These are phyloP conservation scores for Myxozyma mucilagina DNA, from an alignment of 805 yeast species.

Conservation along the genomic window DNA sequence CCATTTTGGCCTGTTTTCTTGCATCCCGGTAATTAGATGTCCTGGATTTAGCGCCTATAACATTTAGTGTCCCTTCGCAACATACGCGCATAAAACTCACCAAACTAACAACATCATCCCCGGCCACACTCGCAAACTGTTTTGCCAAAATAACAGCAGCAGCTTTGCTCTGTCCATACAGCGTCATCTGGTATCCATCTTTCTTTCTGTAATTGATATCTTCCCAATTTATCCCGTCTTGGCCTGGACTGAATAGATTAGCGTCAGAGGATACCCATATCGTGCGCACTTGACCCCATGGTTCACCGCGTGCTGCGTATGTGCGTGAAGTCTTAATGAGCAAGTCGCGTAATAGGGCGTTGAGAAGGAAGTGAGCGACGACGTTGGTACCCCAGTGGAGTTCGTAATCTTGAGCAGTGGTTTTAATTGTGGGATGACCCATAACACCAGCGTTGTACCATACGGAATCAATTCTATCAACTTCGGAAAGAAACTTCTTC, in stretches of 20 bases:
- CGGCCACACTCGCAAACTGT: conserved; percentile 14
- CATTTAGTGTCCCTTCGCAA: not conserved
- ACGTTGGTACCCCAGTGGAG: conserved; percentile 49
- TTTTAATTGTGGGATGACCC: conserved; percentile 34
- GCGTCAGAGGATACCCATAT: conserved; percentile 50
- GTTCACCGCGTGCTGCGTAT: not conserved
- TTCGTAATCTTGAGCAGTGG: conserved; percentile 50
- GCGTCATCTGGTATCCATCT: conserved; percentile 16
- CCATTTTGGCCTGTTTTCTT: conserved; percentile 30
- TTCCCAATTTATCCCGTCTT: conserved; percentile 43
- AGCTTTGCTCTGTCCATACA: conserved; percentile 51
- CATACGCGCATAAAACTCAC: not conserved
- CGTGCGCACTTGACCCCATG: conserved; percentile 43
- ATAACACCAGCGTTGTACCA: conserved; percentile 50
- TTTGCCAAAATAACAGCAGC: conserved; percentile 36
- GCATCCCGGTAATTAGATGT: conserved; percentile 27
- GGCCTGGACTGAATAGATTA: conserved; percentile 38
- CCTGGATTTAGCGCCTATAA: conserved; percentile 28
- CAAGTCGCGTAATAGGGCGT: conserved; percentile 45
- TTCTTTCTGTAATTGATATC: conserved; percentile 37
- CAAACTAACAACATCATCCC: conserved; percentile 22
- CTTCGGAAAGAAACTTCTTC: conserved; percentile 35
- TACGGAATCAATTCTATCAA: conserved; percentile 41
- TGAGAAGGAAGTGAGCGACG: conserved; percentile 49
- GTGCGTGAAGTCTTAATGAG: conserved; percentile 41